Base-by-base conservation (phyloP, 148 eudicot genomes). In the Mesembryanthemum crystallinum region DNA sequence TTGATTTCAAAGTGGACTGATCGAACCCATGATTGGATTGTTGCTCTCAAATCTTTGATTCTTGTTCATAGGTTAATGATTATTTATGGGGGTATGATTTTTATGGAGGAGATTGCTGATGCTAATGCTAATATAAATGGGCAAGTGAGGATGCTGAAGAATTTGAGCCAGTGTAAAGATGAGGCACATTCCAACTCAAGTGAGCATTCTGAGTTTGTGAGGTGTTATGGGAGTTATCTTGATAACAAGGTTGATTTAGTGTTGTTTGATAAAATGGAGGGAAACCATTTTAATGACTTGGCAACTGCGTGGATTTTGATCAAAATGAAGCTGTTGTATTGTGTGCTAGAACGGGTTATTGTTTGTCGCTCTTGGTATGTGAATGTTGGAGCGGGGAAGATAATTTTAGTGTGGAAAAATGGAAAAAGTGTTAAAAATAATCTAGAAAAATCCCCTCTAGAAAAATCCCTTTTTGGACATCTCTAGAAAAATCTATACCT, bases 131-230 rank as follows among this genome's bases (percentile, higher is more conserved):
- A 62, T 59, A 11, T 14, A 33, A 27, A 43, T 10, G 55, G 52
- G 32, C 35, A 69, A 0, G 21, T 65, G 24, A 62, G 76, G 66
- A 62, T 80, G 68, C 76, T 88, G 76, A 80, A 87, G 77, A 85
- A 86, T 42, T 73, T 91, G 90, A 81, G 85, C 1, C 86, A 69
- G 68, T 91, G 89, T 80, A 80, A 77, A 6, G 92, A 86, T 37
- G 89, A 85, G 55, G 83, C 85, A 0, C 89, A 82, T 60, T 74
- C 88, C 2, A 80, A 88, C 73, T 88, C 89, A 1, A 84, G 92
- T 89, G 92, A 84, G 73, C 84, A 87, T 75, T 80, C 85, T 7
- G 86, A 75, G 24, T 88, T 89, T 64, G 91, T 89, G 55, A 87
- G 87, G 76, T 68, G 69, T 23, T 89, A 84, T 75, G 89, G 88